Evolutionary conservation across 176 grass and related monocot genomes (phyloP), one percentile per base, ranked within the genome.

Genomic region (bread wheat (Triticum aestivum)): DNA sequence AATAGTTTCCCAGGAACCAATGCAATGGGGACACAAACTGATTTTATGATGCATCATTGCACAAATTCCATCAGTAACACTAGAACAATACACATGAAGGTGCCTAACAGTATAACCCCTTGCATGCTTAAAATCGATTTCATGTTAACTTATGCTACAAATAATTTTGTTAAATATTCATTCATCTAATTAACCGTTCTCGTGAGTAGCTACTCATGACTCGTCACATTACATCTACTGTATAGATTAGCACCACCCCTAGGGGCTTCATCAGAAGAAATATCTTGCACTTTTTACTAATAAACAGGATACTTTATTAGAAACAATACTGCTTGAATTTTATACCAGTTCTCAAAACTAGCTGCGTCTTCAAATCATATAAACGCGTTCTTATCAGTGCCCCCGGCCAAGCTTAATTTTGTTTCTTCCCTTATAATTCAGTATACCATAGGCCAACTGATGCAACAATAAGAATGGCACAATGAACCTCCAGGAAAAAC

Each of bases 181-280:
- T 64, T 45, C 77, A 63, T 63, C 26, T 64, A 80, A 74, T 35
- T 32, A 38, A 65, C 13, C 49, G 2, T 6, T 68, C 34, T 37
- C 21, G 21, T 81, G 30, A 54, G 14, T 59, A 86, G 67, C 12
- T 67, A 63, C 71, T 54, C 42, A 79, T 80, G 56, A 89, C 79
- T 52, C 56, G 52, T 65, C 30, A 80, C 42, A 79, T 65, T 18
- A 65, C 5, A 79, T 67, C 54, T 44, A 80, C 37, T 70, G 21
- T 59, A 45, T 75, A 13, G 20, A 81, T 76, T 82, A 20, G 14
- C 61, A 69, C 38, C 38, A 54, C 30, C 59, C 42, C 33, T 30
- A 51, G 23, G 21, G 58, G 26, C 7, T 10, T 69, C 44, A 82
- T 59, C 51, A 42, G 24, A 77, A 34, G 45, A 69, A 83, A 18